Evolutionary conservation across 495 filamentous ascomycete genomes (phyloP).

Genomic region (Xanthoparmelia taractica): DNA sequence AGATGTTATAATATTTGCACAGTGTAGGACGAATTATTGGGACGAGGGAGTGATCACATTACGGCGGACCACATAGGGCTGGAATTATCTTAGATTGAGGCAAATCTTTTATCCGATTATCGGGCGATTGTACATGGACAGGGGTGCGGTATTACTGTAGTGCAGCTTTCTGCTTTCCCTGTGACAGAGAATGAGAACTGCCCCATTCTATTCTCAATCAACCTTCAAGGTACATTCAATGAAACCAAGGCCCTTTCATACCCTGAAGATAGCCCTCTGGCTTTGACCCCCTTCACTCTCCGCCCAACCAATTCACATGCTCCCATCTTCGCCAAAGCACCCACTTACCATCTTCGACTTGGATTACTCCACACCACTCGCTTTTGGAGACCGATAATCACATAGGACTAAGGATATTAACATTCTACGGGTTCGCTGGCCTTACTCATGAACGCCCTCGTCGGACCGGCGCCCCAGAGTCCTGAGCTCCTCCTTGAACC

Average conservation of each 20-base stretch:
- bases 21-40: too few species aligned
- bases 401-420: neutral
- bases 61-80: too few species aligned
- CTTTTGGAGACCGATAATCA: neutral
- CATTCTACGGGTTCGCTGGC: neutral
- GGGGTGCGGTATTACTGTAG: neutral
- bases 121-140: neutral
- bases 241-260: neutral
- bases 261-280: neutral
- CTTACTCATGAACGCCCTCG: neutral
- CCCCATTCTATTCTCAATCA: neutral
- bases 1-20: too few species aligned
- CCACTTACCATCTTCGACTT: neutral
- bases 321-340: conserved; percentile 6
- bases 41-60: too few species aligned
- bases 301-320: neutral
- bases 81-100: too few species aligned
- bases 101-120: conserved; percentile 1
- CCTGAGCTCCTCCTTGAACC: neutral
- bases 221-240: neutral
- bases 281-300: neutral
- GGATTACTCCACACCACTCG: neutral
- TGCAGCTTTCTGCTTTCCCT: conserved; percentile 1
- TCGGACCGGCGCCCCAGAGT: conserved; percentile 2
- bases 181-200: neutral